Base-by-base conservation (phyloP, 2,329 filamentous ascomycete genomes). In the Basipetospora chlamydospora region DNA sequence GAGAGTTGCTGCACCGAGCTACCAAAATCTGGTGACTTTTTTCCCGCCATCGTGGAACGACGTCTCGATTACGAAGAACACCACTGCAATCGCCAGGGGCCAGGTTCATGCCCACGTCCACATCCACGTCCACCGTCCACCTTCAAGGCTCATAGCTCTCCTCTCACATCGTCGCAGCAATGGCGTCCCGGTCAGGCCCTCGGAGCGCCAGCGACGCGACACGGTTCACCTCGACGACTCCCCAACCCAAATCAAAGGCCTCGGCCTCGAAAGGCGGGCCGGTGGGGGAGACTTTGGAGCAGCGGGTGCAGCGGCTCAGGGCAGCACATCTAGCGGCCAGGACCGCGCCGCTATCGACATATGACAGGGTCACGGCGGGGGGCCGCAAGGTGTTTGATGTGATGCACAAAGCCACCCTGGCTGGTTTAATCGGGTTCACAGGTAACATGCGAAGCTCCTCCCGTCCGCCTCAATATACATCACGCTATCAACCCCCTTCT, bases 181-280 rank as follows among this genome's bases (percentile, higher is more conserved):
- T 63, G 60, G 55, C 57, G 39, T 56, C 57, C 23, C 54, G 56
- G 46, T 56, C 63, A 30, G 62, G 61, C 44, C 68, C 79, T 42
- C 77, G 80, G 53, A 82, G 74, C 59, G 77, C 81, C 54, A 73
- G 73, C 48, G 82, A 87, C 55, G 82, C 83, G 46, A 90, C 83
- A 49, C 77, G 81, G 52, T 90, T 64, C 53, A 64, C 60, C 25
- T 63, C 60, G 39, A 63, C 59, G 40, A 60, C 61, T 40, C 60
- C 61, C 36, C 80, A 85, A 59, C 81, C 80, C 47, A 68, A 69
- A 44, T 73, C 74, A 46, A 81, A 80, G 53, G 56, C 66, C 28
- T 49, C 50, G 54, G 42, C 43, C 36, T 37, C 45, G 39, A 44
- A 46, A 33, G 39, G 42, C 51, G 42, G 46, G 49, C 44, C 47